A percentile compares a stretch with the other conserved stretches of the same genome.
Evolutionary conservation across 176 grass and related monocot genomes (phyloP).

Genomic region (Bolboschoenus planiculmis): DNA sequence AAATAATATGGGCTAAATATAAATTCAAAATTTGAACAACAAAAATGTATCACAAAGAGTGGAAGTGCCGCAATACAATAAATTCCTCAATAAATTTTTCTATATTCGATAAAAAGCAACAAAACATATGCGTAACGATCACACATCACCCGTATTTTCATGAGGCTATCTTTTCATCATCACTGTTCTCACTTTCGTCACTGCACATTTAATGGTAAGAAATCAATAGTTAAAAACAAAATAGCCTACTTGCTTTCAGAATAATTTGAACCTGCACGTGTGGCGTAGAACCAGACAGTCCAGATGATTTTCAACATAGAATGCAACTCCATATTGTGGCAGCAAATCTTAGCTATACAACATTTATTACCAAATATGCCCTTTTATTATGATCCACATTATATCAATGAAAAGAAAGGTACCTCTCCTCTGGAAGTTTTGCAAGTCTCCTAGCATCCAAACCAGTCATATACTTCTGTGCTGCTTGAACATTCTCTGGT

Average conservation of each 20-base stretch:
- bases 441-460: conserved; percentile 92
- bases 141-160: conserved; percentile 9
- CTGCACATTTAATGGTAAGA: conserved; percentile 34
- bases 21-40: not conserved
- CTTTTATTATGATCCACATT: not conserved
- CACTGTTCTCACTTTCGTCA: conserved; percentile 75
- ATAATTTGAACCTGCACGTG: not conserved
- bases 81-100: not conserved
- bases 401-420: conserved; percentile 10
- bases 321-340: not conserved
- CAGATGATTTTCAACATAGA: not conserved
- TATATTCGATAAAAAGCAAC: not conserved
- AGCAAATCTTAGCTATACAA: not conserved
- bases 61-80: not conserved
- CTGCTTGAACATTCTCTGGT: conserved; percentile 61
- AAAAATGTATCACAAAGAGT: not conserved
- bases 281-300: not conserved
- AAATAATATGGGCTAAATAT: not conserved
- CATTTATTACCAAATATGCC: not conserved
- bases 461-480: conserved; percentile 77
- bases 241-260: not conserved
- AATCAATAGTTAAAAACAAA: not conserved
- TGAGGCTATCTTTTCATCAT: conserved; percentile 45
- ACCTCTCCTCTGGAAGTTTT: conserved; percentile 90
- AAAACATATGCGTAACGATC: not conserved